These are phyloP conservation scores for Ascocoryne sarcoides DNA, from an alignment of 2,329 filamentous ascomycete species.

Conservation along the genomic window DNA sequence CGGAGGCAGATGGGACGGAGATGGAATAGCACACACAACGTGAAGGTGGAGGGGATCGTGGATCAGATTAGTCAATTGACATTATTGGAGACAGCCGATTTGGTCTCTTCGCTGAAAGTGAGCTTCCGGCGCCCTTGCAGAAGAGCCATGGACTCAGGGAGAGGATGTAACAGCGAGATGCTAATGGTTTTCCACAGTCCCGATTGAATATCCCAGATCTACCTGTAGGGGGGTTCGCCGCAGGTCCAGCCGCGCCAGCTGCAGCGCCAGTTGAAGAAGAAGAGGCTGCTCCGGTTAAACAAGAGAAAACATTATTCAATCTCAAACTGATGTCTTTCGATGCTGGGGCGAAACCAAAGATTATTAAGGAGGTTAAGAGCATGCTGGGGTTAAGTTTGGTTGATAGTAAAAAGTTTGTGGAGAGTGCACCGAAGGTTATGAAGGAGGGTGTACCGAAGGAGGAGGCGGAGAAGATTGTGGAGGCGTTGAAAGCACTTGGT, in stretches of 20 bases:
- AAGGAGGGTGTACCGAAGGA: conserved; percentile 99
- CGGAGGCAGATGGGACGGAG: conserved; percentile 49
- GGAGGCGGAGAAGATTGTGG: conserved; percentile 97
- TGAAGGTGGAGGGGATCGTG: conserved; percentile 91
- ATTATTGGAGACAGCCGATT: conserved; percentile 90
- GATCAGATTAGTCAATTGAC: conserved; percentile 99
- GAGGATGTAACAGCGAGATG: too few species aligned
- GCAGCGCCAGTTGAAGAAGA: conserved; percentile 68
- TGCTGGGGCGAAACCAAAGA: conserved; percentile 83
- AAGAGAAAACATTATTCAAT: conserved; percentile 97
- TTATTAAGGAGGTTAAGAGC: conserved; percentile 99
- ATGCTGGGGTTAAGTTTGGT: conserved; percentile 92
- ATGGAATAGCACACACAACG: conserved; percentile 80
- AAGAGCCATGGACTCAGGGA: too few species aligned
- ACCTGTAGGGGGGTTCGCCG: conserved; percentile 81
- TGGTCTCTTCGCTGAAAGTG: conserved; percentile 94
- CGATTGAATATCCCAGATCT: conserved; percentile 97
- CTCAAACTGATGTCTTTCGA: conserved; percentile 91
- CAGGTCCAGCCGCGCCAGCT: conserved; percentile 41
- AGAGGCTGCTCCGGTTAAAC: conserved; percentile 76
- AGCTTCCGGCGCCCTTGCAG: too few species aligned
- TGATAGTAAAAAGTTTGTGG: conserved; percentile 99
- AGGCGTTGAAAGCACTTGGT: conserved; percentile 85
- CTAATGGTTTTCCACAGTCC: conserved; percentile 53
- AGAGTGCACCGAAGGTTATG: conserved; percentile 95